Percentiles rank a stretch among this genome's conserved stretches.
These are phyloP conservation scores for Seminavis robusta DNA, from an alignment of 108 stramenopile species.

Conservation along the genomic window DNA sequence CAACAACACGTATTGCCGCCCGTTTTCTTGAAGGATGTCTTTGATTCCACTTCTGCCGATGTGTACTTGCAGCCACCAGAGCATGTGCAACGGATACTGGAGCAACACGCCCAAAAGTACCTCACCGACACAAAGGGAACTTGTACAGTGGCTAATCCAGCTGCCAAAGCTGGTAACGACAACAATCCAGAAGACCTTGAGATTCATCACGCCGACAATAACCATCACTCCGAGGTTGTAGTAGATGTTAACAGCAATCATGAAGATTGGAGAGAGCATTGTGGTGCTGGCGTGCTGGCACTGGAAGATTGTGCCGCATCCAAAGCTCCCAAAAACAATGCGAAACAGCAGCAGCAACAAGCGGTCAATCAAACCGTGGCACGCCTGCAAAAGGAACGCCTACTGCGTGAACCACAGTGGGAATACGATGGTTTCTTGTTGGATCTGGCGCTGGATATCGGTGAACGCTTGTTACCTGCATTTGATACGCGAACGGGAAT, in stretches of 20 bases:
- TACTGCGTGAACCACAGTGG: conserved; percentile 20
- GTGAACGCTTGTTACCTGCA: conserved; percentile 73
- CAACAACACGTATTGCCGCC: not conserved
- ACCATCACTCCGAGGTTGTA: too few species aligned
- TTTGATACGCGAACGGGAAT: conserved; percentile 90
- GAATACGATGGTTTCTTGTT: conserved; percentile 81
- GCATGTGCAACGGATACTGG: not conserved
- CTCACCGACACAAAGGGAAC: not conserved
- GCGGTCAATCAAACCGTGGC: not conserved
- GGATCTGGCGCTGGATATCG: conserved; percentile 74
- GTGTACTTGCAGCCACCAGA: too few species aligned
- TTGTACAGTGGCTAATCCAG: not conserved
- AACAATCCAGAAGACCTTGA: not conserved
- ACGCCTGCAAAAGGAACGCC: not conserved
- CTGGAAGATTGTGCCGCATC: too few species aligned
- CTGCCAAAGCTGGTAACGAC: not conserved
- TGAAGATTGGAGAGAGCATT: too few species aligned
- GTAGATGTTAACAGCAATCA: too few species aligned
- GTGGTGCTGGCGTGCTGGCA: too few species aligned
- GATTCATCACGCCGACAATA: too few species aligned
- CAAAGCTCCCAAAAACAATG: not conserved
- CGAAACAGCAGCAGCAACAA: not conserved
- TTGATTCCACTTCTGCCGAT: too few species aligned
- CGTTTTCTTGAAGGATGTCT: too few species aligned
- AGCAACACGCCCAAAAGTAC: not conserved